Conservation (phyloP, 371 early-diverging fungal species). For the Mucor ambiguus region DNA sequence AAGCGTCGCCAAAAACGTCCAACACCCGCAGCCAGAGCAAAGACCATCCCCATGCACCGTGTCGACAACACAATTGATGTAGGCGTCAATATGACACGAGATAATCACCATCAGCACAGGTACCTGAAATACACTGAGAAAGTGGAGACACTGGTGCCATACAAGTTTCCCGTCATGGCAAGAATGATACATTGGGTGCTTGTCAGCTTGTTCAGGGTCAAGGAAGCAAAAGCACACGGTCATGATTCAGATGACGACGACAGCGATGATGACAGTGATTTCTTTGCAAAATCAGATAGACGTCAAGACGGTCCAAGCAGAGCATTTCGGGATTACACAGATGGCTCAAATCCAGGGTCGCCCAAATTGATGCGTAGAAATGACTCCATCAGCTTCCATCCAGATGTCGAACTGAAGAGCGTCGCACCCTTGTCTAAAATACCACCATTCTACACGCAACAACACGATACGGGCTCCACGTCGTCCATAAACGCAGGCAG, state of each 20-base stretch:
- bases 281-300: background rate
- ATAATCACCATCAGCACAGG: background rate
- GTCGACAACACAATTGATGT: background rate
- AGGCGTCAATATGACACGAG: background rate
- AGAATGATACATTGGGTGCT: constrained; percentile 32
- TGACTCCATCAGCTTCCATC: background rate
- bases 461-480: background rate
- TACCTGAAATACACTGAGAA: background rate
- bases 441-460: background rate
- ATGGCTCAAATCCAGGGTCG: background rate
- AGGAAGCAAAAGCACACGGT: background rate
- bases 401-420: background rate
- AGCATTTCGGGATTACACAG: background rate
- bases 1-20: background rate
- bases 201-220: constrained; percentile 16
- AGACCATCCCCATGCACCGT: constrained; percentile 14
- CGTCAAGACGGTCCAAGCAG: background rate
- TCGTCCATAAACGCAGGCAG: background rate
- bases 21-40: background rate
- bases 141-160: constrained; percentile 19
- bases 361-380: background rate
- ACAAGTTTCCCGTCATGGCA: constrained; percentile 20
- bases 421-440: background rate
- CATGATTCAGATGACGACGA: background rate
- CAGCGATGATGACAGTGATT: background rate